phyloP scores from a whole-genome alignment of 2,329 filamentous ascomycete species.

The Fusarium pseudograminearum region DNA sequence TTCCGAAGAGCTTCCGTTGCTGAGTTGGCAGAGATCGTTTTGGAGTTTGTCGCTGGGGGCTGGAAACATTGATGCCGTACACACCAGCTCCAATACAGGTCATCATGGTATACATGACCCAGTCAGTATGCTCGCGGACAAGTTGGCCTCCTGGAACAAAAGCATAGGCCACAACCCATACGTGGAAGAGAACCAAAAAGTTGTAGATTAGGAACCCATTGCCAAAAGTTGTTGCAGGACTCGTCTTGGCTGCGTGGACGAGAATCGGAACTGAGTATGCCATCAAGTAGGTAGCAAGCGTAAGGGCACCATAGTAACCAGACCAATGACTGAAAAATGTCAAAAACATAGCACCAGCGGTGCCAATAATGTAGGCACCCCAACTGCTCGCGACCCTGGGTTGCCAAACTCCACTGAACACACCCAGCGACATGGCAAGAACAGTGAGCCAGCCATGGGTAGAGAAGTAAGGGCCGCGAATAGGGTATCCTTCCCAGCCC shows the following conservation, averaged over 20 bases:
- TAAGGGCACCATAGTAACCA: constrained; percentile 87
- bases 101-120: constrained; percentile 92
- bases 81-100: constrained; percentile 85
- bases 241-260: constrained; percentile 79
- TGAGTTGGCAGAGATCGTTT: constrained; percentile 52
- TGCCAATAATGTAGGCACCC: constrained; percentile 82
- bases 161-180: constrained; percentile 98
- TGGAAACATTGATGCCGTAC: constrained; percentile 73
- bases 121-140: constrained; percentile 94
- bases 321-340: constrained; percentile 85
- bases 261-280: constrained; percentile 82
- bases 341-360: constrained; percentile 80
- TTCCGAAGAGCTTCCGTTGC: constrained; percentile 65
- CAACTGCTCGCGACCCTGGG: constrained; percentile 80
- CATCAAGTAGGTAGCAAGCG: constrained; percentile 82
- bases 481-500: constrained; percentile 97
- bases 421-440: constrained; percentile 84
- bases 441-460: constrained; percentile 93
- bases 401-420: constrained; percentile 79
- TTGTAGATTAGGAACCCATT: constrained; percentile 93
- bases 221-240: constrained; percentile 84
- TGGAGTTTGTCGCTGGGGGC: constrained; percentile 55
- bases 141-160: constrained; percentile 95
- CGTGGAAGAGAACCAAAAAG: constrained; percentile 93
- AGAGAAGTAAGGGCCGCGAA: constrained; percentile 86